Conservation (phyloP, 2,329 filamentous ascomycete species). For the Pseudocercospora eumusae region DNA sequence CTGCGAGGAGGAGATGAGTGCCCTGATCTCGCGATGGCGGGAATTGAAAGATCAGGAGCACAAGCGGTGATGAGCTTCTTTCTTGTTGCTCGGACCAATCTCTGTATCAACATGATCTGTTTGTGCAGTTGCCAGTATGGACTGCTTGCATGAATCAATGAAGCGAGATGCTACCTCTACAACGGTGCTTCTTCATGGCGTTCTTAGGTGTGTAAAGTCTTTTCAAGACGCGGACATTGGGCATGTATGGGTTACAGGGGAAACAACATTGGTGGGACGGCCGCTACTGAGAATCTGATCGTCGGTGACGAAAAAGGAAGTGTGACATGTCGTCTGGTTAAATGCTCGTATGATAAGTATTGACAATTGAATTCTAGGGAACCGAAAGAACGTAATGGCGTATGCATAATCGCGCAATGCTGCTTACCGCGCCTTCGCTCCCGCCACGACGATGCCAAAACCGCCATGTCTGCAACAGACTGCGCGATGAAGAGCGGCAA, state of each 20-base stretch:
- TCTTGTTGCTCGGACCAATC: background rate
- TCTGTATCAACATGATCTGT: background rate
- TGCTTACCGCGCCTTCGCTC: background rate
- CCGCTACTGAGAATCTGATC: background rate
- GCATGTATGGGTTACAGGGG: background rate
- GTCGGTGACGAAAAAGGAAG: background rate
- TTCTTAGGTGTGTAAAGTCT: background rate
- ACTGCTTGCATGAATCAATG: background rate
- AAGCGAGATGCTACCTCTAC: background rate
- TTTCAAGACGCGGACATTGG: background rate
- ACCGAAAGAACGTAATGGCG: background rate
- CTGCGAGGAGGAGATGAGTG: slow-evolving; percentile 68
- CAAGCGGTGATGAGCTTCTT: slow-evolving; percentile 14
- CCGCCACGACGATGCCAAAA: background rate
- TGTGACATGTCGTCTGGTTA: background rate
- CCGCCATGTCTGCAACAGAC: background rate
- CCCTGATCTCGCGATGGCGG: slow-evolving; percentile 48
- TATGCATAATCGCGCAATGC: background rate
- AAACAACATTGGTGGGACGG: background rate
- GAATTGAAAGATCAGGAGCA: slow-evolving; percentile 37
- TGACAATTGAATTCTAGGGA: background rate
- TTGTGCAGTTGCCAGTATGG: background rate
- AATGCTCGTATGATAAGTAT: background rate
- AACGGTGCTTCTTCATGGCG: background rate
- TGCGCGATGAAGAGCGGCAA: background rate